Percentiles rank a stretch among this genome's conserved stretches.
Conservation (phyloP, 2,329 filamentous ascomycete species). For the Aureobasidium sp. region DNA sequence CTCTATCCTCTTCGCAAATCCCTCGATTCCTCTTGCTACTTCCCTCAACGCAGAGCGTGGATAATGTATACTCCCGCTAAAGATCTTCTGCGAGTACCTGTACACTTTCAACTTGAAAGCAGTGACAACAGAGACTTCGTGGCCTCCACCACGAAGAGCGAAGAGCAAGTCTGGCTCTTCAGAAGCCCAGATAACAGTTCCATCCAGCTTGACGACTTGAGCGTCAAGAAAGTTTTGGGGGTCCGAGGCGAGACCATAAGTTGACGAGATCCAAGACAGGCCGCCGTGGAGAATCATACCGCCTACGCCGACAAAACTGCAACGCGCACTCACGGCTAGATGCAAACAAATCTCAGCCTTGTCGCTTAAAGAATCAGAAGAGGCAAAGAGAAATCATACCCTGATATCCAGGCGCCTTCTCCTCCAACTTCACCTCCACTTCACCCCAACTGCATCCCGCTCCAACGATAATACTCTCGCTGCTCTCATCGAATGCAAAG, state of each 20-base stretch:
- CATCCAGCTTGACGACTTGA: slow-evolving; percentile 32
- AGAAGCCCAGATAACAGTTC: slow-evolving; percentile 31
- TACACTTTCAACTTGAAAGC: not conserved
- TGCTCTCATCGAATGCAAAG: slow-evolving; percentile 28
- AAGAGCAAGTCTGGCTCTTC: slow-evolving; percentile 34
- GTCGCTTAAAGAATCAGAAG: not conserved
- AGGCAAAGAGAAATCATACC: slow-evolving; percentile 16
- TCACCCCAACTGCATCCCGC: slow-evolving; percentile 32
- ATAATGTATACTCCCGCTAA: not conserved
- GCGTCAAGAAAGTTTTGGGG: slow-evolving; percentile 35
- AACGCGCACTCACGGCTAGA: slow-evolving; percentile 28
- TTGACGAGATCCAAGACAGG: slow-evolving; percentile 32
- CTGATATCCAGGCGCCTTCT: slow-evolving; percentile 28
- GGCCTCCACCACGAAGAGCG: slow-evolving; percentile 34
- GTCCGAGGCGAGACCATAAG: slow-evolving; percentile 33
- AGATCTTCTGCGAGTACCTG: not conserved
- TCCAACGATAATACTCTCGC: slow-evolving; percentile 29
- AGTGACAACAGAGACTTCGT: not conserved
- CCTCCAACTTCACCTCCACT: slow-evolving; percentile 30
- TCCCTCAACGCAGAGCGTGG: not conserved
- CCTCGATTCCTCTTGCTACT: not conserved
- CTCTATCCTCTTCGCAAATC: not conserved
- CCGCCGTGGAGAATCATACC: slow-evolving; percentile 32
- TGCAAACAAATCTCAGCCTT: not conserved
- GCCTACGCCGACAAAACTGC: slow-evolving; percentile 33